Evolutionary conservation across 306 rosid genomes (phyloP), one percentile per base, ranked within the genome.

Genomic region (Malus orientalis): DNA sequence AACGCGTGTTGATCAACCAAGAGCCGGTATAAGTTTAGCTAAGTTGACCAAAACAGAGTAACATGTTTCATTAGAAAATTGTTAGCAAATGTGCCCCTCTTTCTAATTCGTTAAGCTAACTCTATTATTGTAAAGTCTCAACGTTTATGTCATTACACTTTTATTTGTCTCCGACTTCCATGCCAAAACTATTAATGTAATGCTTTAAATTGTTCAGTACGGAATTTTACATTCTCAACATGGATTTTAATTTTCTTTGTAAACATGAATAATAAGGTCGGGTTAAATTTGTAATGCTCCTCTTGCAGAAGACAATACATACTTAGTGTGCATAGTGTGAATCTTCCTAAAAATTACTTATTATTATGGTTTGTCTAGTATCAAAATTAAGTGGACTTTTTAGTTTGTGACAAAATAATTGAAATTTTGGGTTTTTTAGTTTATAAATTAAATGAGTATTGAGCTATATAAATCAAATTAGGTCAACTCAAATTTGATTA

Each of bases 41-140:
- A 15, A 49, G 20, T 49, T 49, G 19, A 1, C 0, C 5, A 15
- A 2, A 49, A 49, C 0, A 36, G 1, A 2, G 9, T 7, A 6
- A 7, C 40, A 36, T 36, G 25, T 36, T 36, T 7, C 0, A 36
- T 7, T 49, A 14, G 7, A 47, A 47, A 47, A 14, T 47, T 19
- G 54, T 4, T 14, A 49, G 19, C 3, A 49, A 49, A 14, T 49
- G 19, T 14, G 54, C 0, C 0, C 0, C 0, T 4, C 1, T 16
- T 0, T 0, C 0, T 0, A 1, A 49, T 14, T 14, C 19, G 7
- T 49, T 15, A 15, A 1, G 19, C 19, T 49, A 4, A 1, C 0
- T 49, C 2, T 49, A 8, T 2, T 2, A 27, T 27, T 27, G 27
- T 27, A 27, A 27, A 27, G 27, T 27, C 27, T 27, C 27, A 27